Base-by-base conservation (phyloP, 352 stramenopile species). In the Phytophthora hybrid region DNA sequence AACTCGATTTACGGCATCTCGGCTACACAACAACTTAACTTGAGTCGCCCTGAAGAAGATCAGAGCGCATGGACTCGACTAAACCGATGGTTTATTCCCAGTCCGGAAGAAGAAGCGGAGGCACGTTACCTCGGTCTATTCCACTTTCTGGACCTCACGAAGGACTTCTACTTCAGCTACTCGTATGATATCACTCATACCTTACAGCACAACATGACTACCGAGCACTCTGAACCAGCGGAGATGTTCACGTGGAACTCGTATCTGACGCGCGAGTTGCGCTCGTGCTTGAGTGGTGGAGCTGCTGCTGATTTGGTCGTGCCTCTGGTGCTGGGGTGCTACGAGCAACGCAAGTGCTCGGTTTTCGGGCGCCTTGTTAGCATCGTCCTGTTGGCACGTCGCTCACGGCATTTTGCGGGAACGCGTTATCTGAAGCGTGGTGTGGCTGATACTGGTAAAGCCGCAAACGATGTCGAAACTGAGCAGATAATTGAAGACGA, bases 101-200 rank as follows among this genome's bases (percentile, higher is more conserved):
- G 82, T 54, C 79, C 89, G 3, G 85, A 95, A 44, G 90, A 97
- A 70, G 88, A 95, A 57, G 90, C 89, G 3, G 90, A 97, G 57
- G 88, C 88, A 41, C 79, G 89, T 7, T 99, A 99, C 83, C 85
- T 99, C 55, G 93, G 91, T 0, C 80, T 99, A 0, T 99, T 99
- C 74, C 97, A 99, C 74, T 98, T 99, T 59, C 85, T 99, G 49
- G 98, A 99, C 76, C 85, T 99, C 19, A 99, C 97, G 8, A 99
- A 99, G 72, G 98, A 99, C 71, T 99, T 99, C 76, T 99, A 97
- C 85, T 99, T 99, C 79, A 98, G 90, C 59, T 99, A 99, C 76
- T 99, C 96, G 54, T 99, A 99, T 75, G 97, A 99, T 71, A 87
- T 99, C 53, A 99, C 98, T 18, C 89, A 98, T 73, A 98, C 93